Conservation (phyloP, 805 yeast genomes). For the Monosporozyma siamensis region DNA sequence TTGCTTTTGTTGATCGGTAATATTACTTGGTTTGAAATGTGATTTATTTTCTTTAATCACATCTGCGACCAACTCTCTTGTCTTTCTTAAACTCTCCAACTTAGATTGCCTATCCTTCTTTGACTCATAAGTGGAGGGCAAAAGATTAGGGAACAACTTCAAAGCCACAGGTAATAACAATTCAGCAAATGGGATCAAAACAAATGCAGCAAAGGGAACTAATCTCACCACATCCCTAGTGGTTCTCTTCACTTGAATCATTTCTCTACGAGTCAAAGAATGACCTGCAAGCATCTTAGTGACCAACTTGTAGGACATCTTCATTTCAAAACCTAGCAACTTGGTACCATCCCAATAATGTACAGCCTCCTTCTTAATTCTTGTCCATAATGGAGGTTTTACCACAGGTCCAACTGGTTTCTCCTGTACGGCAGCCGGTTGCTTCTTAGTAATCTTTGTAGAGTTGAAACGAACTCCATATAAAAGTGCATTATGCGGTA, state of each 20-base stretch:
- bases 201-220: slow-evolving; percentile 87
- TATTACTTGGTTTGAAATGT: slow-evolving; percentile 58
- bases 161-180: slow-evolving; percentile 80
- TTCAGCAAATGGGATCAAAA: slow-evolving; percentile 91
- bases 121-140: slow-evolving; percentile 87
- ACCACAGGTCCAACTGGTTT: slow-evolving; percentile 2
- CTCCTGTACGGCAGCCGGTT: neutral
- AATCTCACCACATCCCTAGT: slow-evolving; percentile 74
- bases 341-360: slow-evolving; percentile 97
- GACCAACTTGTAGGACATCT: slow-evolving; percentile 70
- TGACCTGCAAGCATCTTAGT: slow-evolving; percentile 83
- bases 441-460: neutral
- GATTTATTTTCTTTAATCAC: slow-evolving; percentile 58
- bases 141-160: slow-evolving; percentile 83
- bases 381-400: slow-evolving; percentile 64
- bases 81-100: slow-evolving; percentile 44
- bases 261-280: slow-evolving; percentile 83
- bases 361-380: slow-evolving; percentile 76
- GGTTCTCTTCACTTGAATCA: slow-evolving; percentile 80
- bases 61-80: slow-evolving; percentile 54
- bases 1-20: slow-evolving; percentile 60
- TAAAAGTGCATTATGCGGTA: neutral
- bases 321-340: slow-evolving; percentile 80
- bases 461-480: slow-evolving; percentile 4
- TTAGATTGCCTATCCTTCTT: slow-evolving; percentile 51